Percentiles rank a stretch among this genome's conserved stretches.
Conservation (phyloP, 768 basidiomycete genomes). For the Cystofilobasidium macerans region DNA sequence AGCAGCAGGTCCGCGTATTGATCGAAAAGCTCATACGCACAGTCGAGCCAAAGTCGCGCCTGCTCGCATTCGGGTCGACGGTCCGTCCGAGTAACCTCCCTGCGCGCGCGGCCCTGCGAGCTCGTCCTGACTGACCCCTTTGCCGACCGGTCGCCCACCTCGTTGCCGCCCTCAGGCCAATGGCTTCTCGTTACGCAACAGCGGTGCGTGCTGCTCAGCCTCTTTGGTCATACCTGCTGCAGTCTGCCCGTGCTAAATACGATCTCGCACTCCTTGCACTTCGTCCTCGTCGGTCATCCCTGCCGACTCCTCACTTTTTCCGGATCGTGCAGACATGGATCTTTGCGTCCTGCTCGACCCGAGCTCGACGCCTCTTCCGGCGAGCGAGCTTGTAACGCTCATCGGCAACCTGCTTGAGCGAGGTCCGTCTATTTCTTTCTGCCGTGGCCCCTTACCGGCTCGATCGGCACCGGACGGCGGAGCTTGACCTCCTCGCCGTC, state of each 20-base stretch:
- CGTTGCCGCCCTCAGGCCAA: conserved; percentile 16
- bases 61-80: conserved; percentile 85
- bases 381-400: conserved; percentile 73
- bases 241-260: neutral
- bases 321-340: conserved; percentile 70
- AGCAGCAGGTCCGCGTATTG: conserved; percentile 89
- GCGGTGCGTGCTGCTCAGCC: conserved; percentile 14
- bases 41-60: conserved; percentile 78
- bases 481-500: no score
- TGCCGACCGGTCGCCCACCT: neutral
- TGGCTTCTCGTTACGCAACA: conserved; percentile 23
- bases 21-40: conserved; percentile 91
- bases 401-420: conserved; percentile 85
- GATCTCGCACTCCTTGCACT: no score
- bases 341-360: conserved; percentile 86
- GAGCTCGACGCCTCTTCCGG: conserved; percentile 45
- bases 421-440: conserved; percentile 48
- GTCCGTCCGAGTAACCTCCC: conserved; percentile 8
- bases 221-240: neutral
- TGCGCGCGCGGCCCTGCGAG: no score
- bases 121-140: neutral
- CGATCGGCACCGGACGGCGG: no score
- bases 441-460: neutral
- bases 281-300: neutral
- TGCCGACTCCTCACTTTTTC: neutral